Evolutionary conservation across 2,329 filamentous ascomycete species (phyloP).

Genomic region (Penicillium occitanis): DNA sequence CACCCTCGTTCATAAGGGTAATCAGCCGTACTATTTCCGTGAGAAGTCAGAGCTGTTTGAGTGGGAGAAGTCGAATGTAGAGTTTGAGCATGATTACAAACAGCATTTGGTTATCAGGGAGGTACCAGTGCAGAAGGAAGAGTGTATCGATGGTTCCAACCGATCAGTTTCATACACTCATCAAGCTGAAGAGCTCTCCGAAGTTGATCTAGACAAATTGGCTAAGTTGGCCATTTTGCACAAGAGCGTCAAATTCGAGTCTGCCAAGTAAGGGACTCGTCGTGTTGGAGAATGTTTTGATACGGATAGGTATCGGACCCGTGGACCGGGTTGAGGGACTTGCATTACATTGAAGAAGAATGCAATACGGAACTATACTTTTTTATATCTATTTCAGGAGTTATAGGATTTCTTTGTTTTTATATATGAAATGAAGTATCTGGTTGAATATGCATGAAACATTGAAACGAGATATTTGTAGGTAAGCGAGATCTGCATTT

Average conservation of each 20-base stretch:
- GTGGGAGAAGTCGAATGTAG: slow-evolving; percentile 44
- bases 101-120: slow-evolving; percentile 5
- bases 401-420: neutral
- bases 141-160: neutral
- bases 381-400: neutral
- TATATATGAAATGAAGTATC: neutral
- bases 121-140: neutral
- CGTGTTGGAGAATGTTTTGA: neutral
- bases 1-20: slow-evolving; percentile 50
- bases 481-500: neutral
- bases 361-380: neutral
- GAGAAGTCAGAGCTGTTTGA: slow-evolving; percentile 50
- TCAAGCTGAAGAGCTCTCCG: neutral
- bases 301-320: neutral
- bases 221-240: slow-evolving; percentile 2
- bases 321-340: neutral
- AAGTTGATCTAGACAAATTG: slow-evolving; percentile 5
- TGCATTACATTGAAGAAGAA: neutral
- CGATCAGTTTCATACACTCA: neutral
- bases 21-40: slow-evolving; percentile 51
- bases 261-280: neutral
- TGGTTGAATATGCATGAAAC: neutral
- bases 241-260: neutral
- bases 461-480: neutral
- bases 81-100: slow-evolving; percentile 50